A percentile compares a stretch with the other conserved stretches of the same genome.
phyloP scores from a whole-genome alignment of 805 yeast species.

The Cyberlindnera suaveolens region DNA sequence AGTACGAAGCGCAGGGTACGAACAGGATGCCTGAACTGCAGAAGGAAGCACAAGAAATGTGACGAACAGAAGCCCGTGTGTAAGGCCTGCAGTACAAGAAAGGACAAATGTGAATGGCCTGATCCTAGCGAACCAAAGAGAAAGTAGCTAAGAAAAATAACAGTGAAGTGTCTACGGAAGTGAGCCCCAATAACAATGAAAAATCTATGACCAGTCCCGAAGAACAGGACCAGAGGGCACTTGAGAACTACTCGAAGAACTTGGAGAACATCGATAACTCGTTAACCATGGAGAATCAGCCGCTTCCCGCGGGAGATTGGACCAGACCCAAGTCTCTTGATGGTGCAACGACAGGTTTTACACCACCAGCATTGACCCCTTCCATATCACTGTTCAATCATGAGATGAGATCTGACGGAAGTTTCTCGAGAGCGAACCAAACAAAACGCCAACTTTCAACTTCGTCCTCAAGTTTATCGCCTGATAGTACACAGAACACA shows the following conservation, averaged over 20 bases:
- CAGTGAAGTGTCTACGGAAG: no score
- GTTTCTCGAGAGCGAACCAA: not conserved
- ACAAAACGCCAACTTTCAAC: not conserved
- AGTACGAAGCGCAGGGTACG: constrained; percentile 31
- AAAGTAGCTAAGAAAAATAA: not conserved
- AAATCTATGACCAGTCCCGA: not conserved
- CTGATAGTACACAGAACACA: not conserved
- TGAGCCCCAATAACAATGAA: not conserved
- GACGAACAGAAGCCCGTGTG: constrained; percentile 41
- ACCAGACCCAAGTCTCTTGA: not conserved
- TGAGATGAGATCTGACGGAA: not conserved
- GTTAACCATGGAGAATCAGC: constrained; percentile 3
- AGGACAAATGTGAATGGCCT: constrained; percentile 11
- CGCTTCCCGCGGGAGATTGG: not conserved
- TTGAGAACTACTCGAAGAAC: constrained; percentile 11
- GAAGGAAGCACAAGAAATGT: constrained; percentile 60
- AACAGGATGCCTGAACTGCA: constrained; percentile 55
- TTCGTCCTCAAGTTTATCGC: not conserved
- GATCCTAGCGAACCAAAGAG: constrained; percentile 2
- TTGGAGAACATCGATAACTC: constrained; percentile 10
- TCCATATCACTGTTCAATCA: not conserved
- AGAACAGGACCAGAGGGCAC: constrained; percentile 4
- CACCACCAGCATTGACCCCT: not conserved
- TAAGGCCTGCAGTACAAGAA: constrained; percentile 4
- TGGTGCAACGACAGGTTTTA: not conserved